phyloP scores from a whole-genome alignment of 1,284 basidiomycete species.

The Golubevia sp. region DNA sequence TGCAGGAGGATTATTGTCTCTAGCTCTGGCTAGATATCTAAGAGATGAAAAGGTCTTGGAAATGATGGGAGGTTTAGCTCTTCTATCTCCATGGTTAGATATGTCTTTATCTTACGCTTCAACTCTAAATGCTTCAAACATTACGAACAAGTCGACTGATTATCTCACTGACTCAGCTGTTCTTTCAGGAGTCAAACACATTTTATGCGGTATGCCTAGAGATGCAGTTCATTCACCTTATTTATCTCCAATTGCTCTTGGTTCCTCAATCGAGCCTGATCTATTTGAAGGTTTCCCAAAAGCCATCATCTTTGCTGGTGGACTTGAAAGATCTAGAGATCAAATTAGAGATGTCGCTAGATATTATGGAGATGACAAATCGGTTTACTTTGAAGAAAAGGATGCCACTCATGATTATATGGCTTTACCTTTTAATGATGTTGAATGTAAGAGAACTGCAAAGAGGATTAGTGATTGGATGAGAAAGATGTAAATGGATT shows the following conservation, averaged over 20 bases:
- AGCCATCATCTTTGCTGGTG: conserved; percentile 5
- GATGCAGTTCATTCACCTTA: background rate
- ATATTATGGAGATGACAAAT: background rate
- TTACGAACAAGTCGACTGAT: background rate
- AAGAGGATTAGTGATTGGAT: background rate
- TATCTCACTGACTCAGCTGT: background rate
- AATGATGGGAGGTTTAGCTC: conserved; percentile 15
- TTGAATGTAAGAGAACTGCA: background rate
- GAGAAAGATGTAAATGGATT: no score
- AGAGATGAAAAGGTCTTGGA: conserved; percentile 42
- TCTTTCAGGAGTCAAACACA: background rate
- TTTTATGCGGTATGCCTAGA: background rate
- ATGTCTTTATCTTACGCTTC: no score
- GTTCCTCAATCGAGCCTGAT: background rate
- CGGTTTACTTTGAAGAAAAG: background rate
- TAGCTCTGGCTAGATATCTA: conserved; percentile 64
- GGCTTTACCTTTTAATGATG: background rate
- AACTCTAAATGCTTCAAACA: no score
- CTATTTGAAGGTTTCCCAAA: background rate
- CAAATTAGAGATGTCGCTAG: background rate
- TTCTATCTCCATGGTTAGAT: conserved; percentile 11
- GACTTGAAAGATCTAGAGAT: background rate
- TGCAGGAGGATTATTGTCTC: conserved; percentile 73
- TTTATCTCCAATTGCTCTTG: background rate
- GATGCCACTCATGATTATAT: background rate